Conservation (phyloP, 805 yeast species). For the Yamadazyma paraphyllophila region DNA sequence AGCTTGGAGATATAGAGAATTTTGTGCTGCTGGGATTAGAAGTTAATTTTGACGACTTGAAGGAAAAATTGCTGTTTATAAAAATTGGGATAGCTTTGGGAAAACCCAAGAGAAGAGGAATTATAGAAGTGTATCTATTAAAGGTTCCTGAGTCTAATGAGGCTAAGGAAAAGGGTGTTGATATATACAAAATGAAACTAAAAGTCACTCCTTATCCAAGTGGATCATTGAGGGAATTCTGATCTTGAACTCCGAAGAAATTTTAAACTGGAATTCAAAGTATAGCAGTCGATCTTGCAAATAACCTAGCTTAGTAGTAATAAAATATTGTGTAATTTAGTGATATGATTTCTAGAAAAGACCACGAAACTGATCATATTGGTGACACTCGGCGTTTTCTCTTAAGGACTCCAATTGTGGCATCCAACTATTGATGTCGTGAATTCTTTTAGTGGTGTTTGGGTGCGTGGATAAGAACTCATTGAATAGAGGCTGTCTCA, state of each 20-base stretch:
- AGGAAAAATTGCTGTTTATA: conserved; percentile 22
- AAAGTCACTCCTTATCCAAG: conserved; percentile 7
- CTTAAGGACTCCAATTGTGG: conserved; percentile 50
- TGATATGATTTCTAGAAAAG: conserved; percentile 1
- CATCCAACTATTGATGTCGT: conserved; percentile 66
- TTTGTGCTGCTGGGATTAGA: conserved; percentile 12
- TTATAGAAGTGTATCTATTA: conserved; percentile 30
- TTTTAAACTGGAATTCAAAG: no score
- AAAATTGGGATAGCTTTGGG: conserved; percentile 34
- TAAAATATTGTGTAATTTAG: no score
- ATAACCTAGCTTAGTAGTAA: no score
- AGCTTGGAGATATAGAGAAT: conserved; percentile 12
- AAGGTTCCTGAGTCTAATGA: conserved; percentile 15
- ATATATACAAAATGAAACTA: conserved; percentile 17
- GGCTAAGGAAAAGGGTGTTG: background rate
- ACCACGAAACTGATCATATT: conserved; percentile 9
- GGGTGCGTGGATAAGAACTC: conserved; percentile 91
- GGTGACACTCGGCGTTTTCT: conserved; percentile 23
- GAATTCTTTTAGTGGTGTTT: conserved; percentile 67
- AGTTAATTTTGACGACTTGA: conserved; percentile 6
- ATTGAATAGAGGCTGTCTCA: conserved; percentile 31
- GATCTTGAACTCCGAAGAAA: no score
- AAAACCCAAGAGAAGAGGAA: conserved; percentile 32
- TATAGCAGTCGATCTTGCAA: no score
- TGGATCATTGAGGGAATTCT: background rate